Evolutionary conservation across 2,329 filamentous ascomycete species (phyloP).

Genomic region (Mycosphaerella arachidis): DNA sequence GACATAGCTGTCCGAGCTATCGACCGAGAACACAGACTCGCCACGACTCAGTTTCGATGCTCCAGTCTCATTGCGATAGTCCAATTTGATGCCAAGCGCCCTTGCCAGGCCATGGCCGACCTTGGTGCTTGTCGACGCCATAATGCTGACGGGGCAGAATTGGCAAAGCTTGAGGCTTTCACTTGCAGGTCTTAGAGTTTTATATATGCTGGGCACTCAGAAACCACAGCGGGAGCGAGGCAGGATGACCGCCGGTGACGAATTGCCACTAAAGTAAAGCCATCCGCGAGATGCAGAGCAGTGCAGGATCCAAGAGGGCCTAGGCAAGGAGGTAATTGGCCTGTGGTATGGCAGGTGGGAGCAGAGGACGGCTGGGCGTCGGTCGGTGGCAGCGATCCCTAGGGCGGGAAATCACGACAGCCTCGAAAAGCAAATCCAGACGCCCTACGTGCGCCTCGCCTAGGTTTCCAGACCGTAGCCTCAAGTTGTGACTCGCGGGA

Average conservation of each 20-base stretch:
- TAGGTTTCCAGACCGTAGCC: background rate
- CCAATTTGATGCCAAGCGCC: conserved; percentile 74
- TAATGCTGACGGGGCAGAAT: conserved; percentile 9
- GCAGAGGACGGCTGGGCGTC: background rate
- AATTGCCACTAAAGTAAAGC: conserved; percentile 2
- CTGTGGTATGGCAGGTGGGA: conserved; percentile 1
- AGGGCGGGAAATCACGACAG: conserved; percentile 17
- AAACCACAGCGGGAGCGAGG: background rate
- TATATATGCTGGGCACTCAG: background rate
- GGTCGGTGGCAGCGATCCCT: background rate
- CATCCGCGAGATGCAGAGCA: conserved; percentile 5
- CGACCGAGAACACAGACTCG: conserved; percentile 72
- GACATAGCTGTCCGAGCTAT: conserved; percentile 71
- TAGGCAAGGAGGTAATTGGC: conserved; percentile 8
- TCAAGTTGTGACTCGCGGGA: background rate
- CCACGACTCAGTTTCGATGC: conserved; percentile 61
- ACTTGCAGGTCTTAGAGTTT: background rate
- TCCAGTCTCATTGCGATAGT: conserved; percentile 58
- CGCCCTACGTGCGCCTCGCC: background rate
- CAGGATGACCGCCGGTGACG: background rate
- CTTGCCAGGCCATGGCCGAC: conserved; percentile 72
- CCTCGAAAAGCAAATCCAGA: conserved; percentile 3
- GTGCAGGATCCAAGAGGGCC: conserved; percentile 9
- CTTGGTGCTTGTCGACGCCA: conserved; percentile 46
- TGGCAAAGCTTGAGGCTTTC: background rate